A percentile compares a stretch with the other conserved stretches of the same genome.
Conservation (phyloP, 192 early-diverging fungal genomes). For the Backusella macrospora region DNA sequence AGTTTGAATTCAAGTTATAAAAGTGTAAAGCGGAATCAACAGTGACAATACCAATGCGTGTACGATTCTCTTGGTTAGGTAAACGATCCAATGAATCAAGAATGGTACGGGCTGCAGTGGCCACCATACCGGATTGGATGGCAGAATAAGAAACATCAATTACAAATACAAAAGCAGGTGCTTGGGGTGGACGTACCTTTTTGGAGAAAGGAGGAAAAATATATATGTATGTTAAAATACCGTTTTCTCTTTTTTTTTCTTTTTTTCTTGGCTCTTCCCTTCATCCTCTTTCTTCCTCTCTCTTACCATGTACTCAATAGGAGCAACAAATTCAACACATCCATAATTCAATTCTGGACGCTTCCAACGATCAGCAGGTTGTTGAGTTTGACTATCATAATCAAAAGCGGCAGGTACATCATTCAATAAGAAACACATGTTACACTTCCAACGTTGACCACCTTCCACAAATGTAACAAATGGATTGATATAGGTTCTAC, state of each 20-base stretch:
- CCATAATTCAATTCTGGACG: slow-evolving; percentile 88
- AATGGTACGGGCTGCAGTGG: slow-evolving; percentile 78
- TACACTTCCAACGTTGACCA: slow-evolving; percentile 95
- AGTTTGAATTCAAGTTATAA: slow-evolving; percentile 77
- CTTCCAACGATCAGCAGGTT: slow-evolving; percentile 82
- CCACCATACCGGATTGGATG: slow-evolving; percentile 83
- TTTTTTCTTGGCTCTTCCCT: too few relatives aligned
- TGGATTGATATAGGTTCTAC: slow-evolving; percentile 96
- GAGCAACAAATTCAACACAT: slow-evolving; percentile 94
- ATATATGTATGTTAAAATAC: background rate
- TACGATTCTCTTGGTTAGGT: slow-evolving; percentile 87
- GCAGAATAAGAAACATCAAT: slow-evolving; percentile 94
- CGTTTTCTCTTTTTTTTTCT: background rate
- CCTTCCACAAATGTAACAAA: slow-evolving; percentile 95
- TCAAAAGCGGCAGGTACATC: slow-evolving; percentile 83
- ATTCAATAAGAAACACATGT: slow-evolving; percentile 90
- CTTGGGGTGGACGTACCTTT: slow-evolving; percentile 91
- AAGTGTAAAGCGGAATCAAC: slow-evolving; percentile 90
- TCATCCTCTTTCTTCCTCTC: background rate
- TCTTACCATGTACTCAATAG: slow-evolving; percentile 94
- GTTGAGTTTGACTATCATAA: slow-evolving; percentile 76
- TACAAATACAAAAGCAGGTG: slow-evolving; percentile 89
- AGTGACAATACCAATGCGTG: slow-evolving; percentile 88
- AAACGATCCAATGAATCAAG: slow-evolving; percentile 80
- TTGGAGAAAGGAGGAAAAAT: background rate